Evolutionary conservation across 225 moss, liverwort and hornwort species (phyloP).

Genomic region (Lunularia cruciata): DNA sequence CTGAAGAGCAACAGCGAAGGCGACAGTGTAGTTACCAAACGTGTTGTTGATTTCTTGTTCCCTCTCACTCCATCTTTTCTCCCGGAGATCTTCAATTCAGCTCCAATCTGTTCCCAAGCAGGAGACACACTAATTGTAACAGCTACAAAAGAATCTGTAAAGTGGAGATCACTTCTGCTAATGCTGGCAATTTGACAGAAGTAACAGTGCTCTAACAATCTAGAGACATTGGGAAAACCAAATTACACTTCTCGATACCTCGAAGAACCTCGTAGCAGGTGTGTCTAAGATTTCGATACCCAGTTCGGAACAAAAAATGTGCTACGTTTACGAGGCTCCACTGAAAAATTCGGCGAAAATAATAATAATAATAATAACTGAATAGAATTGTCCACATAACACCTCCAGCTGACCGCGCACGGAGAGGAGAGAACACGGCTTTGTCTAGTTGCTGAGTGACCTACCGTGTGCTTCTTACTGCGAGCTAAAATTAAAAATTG

Average conservation of each 20-base stretch:
- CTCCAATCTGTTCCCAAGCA: conserved; percentile 30
- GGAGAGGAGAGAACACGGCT: background rate
- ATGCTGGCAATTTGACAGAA: too few species aligned
- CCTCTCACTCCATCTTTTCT: conserved; percentile 3
- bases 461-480: conserved; percentile 26
- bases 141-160: background rate
- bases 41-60: conserved; percentile 16
- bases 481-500: conserved; percentile 22
- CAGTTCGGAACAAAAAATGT: background rate
- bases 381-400: background rate
- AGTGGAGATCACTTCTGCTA: too few species aligned
- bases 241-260: background rate
- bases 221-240: background rate
- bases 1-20: background rate
- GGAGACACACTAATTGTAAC: conserved; percentile 1
- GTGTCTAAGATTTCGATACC: background rate
- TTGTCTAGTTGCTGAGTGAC: conserved; percentile 10
- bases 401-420: background rate
- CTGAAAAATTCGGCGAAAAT: too few species aligned
- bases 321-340: too few species aligned
- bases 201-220: too few species aligned
- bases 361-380: too few species aligned
- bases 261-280: background rate
- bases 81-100: conserved; percentile 16
- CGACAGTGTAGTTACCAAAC: conserved; percentile 20